Base-by-base conservation (phyloP, 352 stramenopile genomes). In the Aphanomyces euteiches region DNA sequence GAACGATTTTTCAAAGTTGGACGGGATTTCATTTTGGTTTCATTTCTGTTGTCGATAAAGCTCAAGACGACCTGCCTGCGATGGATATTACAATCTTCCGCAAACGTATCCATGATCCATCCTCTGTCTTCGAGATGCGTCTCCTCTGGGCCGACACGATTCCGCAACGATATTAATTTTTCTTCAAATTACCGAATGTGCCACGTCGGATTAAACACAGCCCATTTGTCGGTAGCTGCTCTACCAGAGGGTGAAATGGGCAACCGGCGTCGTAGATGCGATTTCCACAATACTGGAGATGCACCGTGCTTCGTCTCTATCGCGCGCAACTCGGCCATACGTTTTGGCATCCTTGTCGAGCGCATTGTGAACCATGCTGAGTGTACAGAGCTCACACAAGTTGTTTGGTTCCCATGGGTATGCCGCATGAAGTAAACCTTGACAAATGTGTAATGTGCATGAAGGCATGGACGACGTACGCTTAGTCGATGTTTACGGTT, bases 401-500 rank as follows among this genome's bases (percentile, higher is more conserved):
- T 37, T 43, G 54, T 17, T 43, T 60, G 28, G 10, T 60, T 12
- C 28, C 28, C 19, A 60, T 43, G 12, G 54, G 54, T 43, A 12
- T 10, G 17, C 19, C 19, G 28, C 28, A 60, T 60, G 10, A 60
- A 60, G 54, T 60, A 60, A n/a, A 60, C 54, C 54, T 60, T 28
- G 15, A 28, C 28, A 28, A 28, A 28, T 28, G 28, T 28, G 28
- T 2, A 28, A 2, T 28, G 28, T 28, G 28, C 28, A 28, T 28
- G 28, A 28, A 28, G 28, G 28, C 28, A 28, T 28, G 28, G 43
- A 50, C 43, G 43, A 50, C 43, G 47, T 19, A 67, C 60, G 21
- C 60, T 67, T 7, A 67, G n/a, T 8, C 60, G 60, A 57, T 67
- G 60, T 7, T 41, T 37, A 34, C 60, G 60, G 47, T 67, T 67